phyloP scores from a whole-genome alignment of 2,329 filamentous ascomycete species.

The Neonectria punicea region DNA sequence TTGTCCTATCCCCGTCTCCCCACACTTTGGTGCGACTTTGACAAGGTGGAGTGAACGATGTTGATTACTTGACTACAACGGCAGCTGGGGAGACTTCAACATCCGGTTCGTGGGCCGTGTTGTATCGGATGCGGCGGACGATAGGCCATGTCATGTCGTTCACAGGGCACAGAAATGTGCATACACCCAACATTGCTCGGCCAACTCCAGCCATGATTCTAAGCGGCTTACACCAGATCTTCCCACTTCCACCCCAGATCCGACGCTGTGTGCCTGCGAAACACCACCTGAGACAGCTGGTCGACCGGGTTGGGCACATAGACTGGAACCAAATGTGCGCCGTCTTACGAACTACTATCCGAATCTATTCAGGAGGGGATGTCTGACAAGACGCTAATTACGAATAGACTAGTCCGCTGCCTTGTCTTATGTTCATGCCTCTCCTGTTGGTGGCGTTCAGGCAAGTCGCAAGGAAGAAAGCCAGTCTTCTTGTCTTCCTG shows the following conservation, averaged over 20 bases:
- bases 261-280: constrained; percentile 7
- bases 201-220: background rate
- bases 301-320: background rate
- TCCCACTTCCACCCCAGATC: constrained; percentile 9
- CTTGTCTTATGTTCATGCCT: background rate
- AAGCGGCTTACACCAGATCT: constrained; percentile 6
- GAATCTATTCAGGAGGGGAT: background rate
- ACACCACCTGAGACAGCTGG: constrained; percentile 17
- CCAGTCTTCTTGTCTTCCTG: background rate
- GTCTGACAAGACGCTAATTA: background rate
- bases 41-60: background rate
- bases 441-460: background rate
- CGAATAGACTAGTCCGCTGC: background rate
- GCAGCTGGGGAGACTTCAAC: background rate
- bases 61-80: background rate
- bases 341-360: background rate
- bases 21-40: constrained; percentile 7
- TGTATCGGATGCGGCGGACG: background rate
- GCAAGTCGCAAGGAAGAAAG: background rate
- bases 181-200: background rate
- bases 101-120: background rate
- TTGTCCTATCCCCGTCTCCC: constrained; percentile 3
- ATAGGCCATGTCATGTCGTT: background rate
- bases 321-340: background rate
- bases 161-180: background rate